Conservation (phyloP, 331 rosid genomes). For the Erythrophleum ivorense region DNA sequence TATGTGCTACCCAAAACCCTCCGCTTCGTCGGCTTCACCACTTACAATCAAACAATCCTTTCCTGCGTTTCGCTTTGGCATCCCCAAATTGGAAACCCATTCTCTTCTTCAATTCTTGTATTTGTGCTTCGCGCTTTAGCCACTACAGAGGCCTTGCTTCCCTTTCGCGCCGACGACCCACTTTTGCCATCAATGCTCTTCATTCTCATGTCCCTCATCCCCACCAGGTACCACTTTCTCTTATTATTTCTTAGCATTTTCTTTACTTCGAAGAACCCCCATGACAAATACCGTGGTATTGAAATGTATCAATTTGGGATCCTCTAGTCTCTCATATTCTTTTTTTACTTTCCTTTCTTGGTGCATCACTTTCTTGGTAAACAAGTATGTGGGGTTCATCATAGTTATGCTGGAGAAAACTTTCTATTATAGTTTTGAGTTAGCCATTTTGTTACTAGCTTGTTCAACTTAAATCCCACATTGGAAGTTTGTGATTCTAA, state of each 20-base stretch:
- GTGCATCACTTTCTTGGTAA: not conserved
- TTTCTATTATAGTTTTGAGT: not conserved
- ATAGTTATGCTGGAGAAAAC: not conserved
- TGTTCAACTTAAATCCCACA: not conserved
- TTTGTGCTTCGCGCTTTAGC: slow-evolving; percentile 1
- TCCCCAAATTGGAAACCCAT: slow-evolving; percentile 18
- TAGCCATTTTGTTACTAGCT: not conserved
- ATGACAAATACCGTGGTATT: not conserved
- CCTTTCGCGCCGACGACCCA: slow-evolving; percentile 39
- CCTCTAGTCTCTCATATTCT: not conserved
- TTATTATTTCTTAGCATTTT: not conserved
- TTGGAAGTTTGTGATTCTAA: not conserved
- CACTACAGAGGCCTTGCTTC: slow-evolving; percentile 21
- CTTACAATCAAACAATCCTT: not conserved
- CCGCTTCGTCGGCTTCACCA: slow-evolving; percentile 11
- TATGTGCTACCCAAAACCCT: not conserved
- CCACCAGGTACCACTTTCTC: slow-evolving; percentile 54
- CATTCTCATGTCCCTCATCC: slow-evolving; percentile 59
- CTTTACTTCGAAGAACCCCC: not conserved
- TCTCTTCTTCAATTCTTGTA: slow-evolving; percentile 17
- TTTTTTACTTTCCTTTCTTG: not conserved
- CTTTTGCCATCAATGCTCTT: slow-evolving; percentile 46
- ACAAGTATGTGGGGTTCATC: not conserved
- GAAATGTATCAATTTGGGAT: not conserved
- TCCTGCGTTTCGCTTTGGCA: not conserved